phyloP scores from a whole-genome alignment of 2,329 filamentous ascomycete genomes.

The Didymella sp. region DNA sequence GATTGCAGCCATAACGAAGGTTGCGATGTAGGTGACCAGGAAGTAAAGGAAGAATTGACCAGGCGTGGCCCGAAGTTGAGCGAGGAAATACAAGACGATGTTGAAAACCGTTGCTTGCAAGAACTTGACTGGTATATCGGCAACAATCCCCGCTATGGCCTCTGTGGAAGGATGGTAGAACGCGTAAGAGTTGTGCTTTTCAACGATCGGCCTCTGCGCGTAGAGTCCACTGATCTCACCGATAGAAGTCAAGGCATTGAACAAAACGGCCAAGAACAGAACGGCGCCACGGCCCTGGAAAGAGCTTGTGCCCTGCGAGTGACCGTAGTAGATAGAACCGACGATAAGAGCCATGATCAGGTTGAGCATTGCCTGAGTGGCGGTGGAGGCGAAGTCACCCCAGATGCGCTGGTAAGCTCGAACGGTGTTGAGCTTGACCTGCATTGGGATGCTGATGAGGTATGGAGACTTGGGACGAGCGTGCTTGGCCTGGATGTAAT shows the following conservation, averaged over 20 bases:
- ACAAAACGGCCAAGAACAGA: conserved; percentile 66
- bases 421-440: conserved; percentile 42
- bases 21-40: conserved; percentile 61
- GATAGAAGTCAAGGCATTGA: conserved; percentile 66
- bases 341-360: conserved; percentile 67
- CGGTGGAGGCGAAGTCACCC: conserved; percentile 43
- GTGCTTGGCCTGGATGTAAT: conserved; percentile 60
- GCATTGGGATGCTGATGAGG: conserved; percentile 62
- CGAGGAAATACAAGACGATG: conserved; percentile 82
- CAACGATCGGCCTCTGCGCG: conserved; percentile 85
- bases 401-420: conserved; percentile 46
- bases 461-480: conserved; percentile 64
- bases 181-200: conserved; percentile 85
- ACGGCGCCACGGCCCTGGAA: conserved; percentile 64
- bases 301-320: conserved; percentile 57
- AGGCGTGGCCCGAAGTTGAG: conserved; percentile 73
- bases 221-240: conserved; percentile 66
- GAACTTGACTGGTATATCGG: conserved; percentile 83
- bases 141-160: conserved; percentile 81
- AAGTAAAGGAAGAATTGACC: conserved; percentile 85
- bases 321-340: conserved; percentile 66
- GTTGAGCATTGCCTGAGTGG: conserved; percentile 54
- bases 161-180: conserved; percentile 89
- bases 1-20: conserved; percentile 78
- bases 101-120: conserved; percentile 76